phyloP scores from a whole-genome alignment of 768 basidiomycete species.

The Scleroderma citrinum region DNA sequence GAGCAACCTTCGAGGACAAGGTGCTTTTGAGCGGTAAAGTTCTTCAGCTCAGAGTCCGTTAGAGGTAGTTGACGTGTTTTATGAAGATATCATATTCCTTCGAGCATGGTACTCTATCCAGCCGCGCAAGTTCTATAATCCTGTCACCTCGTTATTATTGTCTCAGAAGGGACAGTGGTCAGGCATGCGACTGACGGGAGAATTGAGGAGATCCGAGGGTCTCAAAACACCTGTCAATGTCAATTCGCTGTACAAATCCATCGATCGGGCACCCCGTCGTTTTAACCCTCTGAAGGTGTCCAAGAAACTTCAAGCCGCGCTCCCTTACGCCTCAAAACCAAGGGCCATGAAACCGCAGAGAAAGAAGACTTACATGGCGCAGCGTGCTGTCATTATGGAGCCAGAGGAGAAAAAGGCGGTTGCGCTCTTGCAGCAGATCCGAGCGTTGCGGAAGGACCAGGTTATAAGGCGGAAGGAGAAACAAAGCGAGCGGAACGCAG shows the following conservation, averaged over 20 bases:
- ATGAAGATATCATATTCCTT: slow-evolving; percentile 85
- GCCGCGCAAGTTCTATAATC: slow-evolving; percentile 94
- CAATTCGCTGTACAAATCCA: slow-evolving; percentile 83
- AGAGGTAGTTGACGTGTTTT: background rate
- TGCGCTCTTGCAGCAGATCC: slow-evolving; percentile 88
- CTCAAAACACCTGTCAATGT: slow-evolving; percentile 73
- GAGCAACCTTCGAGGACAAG: slow-evolving; percentile 98
- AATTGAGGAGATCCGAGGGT: slow-evolving; percentile 81
- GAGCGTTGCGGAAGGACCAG: slow-evolving; percentile 87
- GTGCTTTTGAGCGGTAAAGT: slow-evolving; percentile 82
- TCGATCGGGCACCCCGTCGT: slow-evolving; percentile 73
- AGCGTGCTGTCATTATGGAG: slow-evolving; percentile 91
- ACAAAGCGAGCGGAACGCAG: slow-evolving; percentile 71
- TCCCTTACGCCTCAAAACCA: slow-evolving; percentile 93
- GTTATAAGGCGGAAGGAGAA: slow-evolving; percentile 73
- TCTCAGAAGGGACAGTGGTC: slow-evolving; percentile 79
- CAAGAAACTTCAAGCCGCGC: slow-evolving; percentile 80
- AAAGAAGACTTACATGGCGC: slow-evolving; percentile 82
- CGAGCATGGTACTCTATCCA: slow-evolving; percentile 96
- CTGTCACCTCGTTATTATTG: slow-evolving; percentile 86
- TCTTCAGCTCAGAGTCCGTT: background rate
- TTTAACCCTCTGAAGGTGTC: slow-evolving; percentile 91
- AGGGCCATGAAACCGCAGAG: slow-evolving; percentile 72
- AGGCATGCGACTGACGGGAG: slow-evolving; percentile 95
- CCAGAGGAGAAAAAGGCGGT: slow-evolving; percentile 93